Percentiles rank a stretch among this genome's conserved stretches.
These are phyloP conservation scores for Penicillium capsulatum DNA, from an alignment of 2,329 filamentous ascomycete genomes.

Conservation along the genomic window DNA sequence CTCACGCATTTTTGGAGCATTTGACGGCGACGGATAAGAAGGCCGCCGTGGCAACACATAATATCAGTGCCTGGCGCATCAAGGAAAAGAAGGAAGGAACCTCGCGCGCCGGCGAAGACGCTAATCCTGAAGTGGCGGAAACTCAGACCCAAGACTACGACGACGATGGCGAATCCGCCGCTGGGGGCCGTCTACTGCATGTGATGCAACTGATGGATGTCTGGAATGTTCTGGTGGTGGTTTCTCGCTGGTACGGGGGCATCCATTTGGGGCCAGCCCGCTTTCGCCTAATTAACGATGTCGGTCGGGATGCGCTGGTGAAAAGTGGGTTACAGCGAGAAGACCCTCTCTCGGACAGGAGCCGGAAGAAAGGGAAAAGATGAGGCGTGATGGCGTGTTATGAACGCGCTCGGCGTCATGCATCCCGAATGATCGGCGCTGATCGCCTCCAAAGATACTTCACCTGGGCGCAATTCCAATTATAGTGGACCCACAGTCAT, in stretches of 20 bases:
- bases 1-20: slow-evolving; percentile 66
- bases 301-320: slow-evolving; percentile 78
- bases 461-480: too few relatives aligned
- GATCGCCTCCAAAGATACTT: too few relatives aligned
- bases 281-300: slow-evolving; percentile 85
- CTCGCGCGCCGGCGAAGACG: not conserved
- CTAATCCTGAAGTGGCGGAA: slow-evolving; percentile 44
- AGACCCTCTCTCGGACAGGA: slow-evolving; percentile 44
- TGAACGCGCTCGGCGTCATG: not conserved
- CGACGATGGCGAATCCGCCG: slow-evolving; percentile 92
- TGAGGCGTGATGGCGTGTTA: slow-evolving; percentile 16
- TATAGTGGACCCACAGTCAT: too few relatives aligned
- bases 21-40: slow-evolving; percentile 79
- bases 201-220: slow-evolving; percentile 92
- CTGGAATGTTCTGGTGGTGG: slow-evolving; percentile 89
- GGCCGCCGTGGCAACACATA: slow-evolving; percentile 82
- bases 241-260: slow-evolving; percentile 93
- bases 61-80: slow-evolving; percentile 93
- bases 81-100: slow-evolving; percentile 36
- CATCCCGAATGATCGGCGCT: too few relatives aligned
- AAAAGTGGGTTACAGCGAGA: slow-evolving; percentile 66
- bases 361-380: slow-evolving; percentile 52
- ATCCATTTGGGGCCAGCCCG: slow-evolving; percentile 81
- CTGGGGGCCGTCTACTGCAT: slow-evolving; percentile 78
- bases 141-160: slow-evolving; percentile 81